Base-by-base conservation (phyloP, 352 stramenopile species). In the Elongisporangium undulatum region DNA sequence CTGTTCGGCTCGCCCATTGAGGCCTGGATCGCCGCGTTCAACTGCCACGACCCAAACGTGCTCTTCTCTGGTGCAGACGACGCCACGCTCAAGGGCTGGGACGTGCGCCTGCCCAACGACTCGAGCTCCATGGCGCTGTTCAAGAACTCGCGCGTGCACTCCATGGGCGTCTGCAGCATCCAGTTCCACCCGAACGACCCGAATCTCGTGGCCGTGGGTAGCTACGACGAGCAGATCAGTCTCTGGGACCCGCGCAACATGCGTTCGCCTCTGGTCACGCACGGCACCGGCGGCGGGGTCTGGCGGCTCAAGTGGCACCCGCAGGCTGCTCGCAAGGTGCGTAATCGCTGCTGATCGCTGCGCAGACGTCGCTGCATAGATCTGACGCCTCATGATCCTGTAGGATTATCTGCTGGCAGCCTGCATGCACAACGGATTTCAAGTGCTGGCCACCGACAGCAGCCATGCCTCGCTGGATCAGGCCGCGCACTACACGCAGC, bases 391-490 rank as follows among this genome's bases (percentile, higher is more conserved):
- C 26, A 34, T 34, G 26, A 9, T 34, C 26, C 9, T 55, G 22
- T 54, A 94, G 82, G 72, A 90, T 22, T 66, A 85, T 22, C 63
- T 95, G 38, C 65, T 95, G 39, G 80, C 85, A 2, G 85, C 85
- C 1, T 95, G 85, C 58, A 95, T 95, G 85, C 83, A 95, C 66
- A 89, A 92, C 55, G 82, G 84, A n/a, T 95, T 95, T 52, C 85
- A 93, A 29, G 70, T 95, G 29, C 68, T 93, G 57, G 59, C 69
- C 48, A 56, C 72, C 15, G 29, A 22, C 2, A 23, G 26, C 4
- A 45, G 26, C 21, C 24, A 54, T 26, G 62, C 56, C 17, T 55
- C 55, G 41, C 51, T 87, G 41, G 21, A 34, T 38, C 64, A 64
- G 20, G 59, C 58, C 10, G 59, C 61, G 21, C 68, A 55, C 55